These are phyloP conservation scores for Phaeosphaeria sp. DNA, from an alignment of 2,329 filamentous ascomycete genomes.

Conservation along the genomic window DNA sequence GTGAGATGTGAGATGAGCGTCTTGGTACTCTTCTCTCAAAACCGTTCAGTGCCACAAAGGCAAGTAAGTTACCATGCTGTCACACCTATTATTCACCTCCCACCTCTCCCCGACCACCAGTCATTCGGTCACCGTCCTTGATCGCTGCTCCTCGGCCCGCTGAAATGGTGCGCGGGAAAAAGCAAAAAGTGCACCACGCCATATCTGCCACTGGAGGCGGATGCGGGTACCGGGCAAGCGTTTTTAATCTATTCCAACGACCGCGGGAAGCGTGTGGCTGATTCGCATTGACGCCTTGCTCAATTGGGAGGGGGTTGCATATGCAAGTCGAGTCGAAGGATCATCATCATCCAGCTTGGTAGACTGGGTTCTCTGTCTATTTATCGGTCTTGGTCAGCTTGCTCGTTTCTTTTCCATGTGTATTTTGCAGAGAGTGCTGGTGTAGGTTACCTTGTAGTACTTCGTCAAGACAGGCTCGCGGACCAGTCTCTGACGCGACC, in stretches of 20 bases:
- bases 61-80: too few relatives aligned
- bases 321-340: neutral
- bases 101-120: too few relatives aligned
- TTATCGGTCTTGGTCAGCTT: constrained; percentile 2
- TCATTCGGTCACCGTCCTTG: neutral
- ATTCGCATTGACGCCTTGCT: neutral
- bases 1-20: too few relatives aligned
- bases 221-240: neutral
- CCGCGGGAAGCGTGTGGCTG: neutral
- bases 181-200: neutral
- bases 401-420: constrained; percentile 10
- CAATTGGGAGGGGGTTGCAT: neutral
- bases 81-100: too few relatives aligned
- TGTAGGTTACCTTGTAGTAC: constrained; percentile 1
- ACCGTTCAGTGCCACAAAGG: too few relatives aligned
- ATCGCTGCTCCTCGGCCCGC: neutral
- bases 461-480: constrained; percentile 14
- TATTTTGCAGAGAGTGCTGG: neutral
- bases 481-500: constrained; percentile 14
- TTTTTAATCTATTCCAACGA: neutral
- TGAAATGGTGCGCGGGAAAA: neutral
- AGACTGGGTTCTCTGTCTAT: constrained; percentile 10
- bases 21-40: too few relatives aligned
- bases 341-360: constrained; percentile 11
- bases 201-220: too few relatives aligned